Conservation (phyloP, 108 stramenopile genomes). For the Conticribra guillardii region DNA sequence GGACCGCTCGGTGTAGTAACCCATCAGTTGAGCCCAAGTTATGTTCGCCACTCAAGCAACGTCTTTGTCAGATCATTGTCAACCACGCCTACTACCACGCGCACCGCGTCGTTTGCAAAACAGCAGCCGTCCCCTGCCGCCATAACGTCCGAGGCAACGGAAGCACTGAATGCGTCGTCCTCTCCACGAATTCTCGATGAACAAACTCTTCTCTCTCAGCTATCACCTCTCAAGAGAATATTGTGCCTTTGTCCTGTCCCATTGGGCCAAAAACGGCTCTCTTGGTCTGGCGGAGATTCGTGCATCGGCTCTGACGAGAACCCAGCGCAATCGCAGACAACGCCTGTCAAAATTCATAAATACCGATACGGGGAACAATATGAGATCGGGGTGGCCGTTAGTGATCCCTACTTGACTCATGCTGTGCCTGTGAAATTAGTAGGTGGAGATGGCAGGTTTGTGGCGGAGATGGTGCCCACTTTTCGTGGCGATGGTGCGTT, state of each 20-base stretch:
- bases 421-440: constrained; percentile 16
- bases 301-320: constrained; percentile 4
- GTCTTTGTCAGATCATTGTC: no score
- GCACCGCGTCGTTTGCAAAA: no score
- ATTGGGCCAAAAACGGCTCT: constrained; percentile 13
- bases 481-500: constrained; percentile 10
- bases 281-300: constrained; percentile 23
- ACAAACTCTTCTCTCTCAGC: constrained; percentile 10
- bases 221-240: constrained; percentile 24
- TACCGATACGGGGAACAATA: constrained; percentile 31
- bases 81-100: no score
- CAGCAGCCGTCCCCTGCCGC: no score
- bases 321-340: neutral
- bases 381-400: constrained; percentile 26
- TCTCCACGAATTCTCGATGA: constrained; percentile 2
- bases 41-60: no score
- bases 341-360: constrained; percentile 4
- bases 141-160: no score
- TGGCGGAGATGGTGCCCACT: constrained; percentile 12
- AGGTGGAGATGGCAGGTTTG: constrained; percentile 4
- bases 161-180: no score
- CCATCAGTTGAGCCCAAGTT: no score
- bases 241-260: constrained; percentile 33
- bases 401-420: constrained; percentile 35
- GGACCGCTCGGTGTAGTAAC: no score